Conservation (phyloP, 352 stramenopile species). For the Phytophthora cryptogea region DNA sequence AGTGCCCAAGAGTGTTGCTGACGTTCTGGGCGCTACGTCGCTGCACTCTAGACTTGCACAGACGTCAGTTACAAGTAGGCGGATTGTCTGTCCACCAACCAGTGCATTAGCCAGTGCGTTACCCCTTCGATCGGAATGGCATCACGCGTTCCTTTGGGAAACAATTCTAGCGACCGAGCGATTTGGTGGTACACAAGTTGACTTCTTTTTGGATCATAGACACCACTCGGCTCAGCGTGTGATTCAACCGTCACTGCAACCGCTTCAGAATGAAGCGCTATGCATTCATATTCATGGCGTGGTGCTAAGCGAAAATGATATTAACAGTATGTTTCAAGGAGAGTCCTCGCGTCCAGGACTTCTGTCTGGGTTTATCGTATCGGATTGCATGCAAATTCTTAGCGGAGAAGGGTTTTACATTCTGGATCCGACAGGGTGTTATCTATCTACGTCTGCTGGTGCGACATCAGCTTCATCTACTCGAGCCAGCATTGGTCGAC, state of each 20-base stretch:
- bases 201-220: conserved; percentile 73
- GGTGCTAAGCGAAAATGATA: conserved; percentile 50
- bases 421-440: conserved; percentile 67
- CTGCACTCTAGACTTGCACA: conserved; percentile 69
- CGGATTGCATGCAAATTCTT: conserved; percentile 81
- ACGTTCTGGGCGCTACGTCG: conserved; percentile 57
- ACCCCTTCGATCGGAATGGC: conserved; percentile 43
- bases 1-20: conserved; percentile 49
- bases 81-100: conserved; percentile 48
- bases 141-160: conserved; percentile 55
- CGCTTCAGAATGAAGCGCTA: conserved; percentile 69
- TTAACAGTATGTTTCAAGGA: conserved; percentile 56
- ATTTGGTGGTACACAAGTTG: conserved; percentile 53
- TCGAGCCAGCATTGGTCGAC: conserved; percentile 37
- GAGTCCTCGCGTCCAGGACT: conserved; percentile 60
- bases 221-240: conserved; percentile 68
- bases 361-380: conserved; percentile 64
- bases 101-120: conserved; percentile 48
- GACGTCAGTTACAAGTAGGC: conserved; percentile 56
- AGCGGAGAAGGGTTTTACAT: conserved; percentile 78
- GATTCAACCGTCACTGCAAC: conserved; percentile 72
- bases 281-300: conserved; percentile 74
- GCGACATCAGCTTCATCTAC: conserved; percentile 7
- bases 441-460: conserved; percentile 37
- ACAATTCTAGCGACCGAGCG: conserved; percentile 63